A percentile compares a stretch with the other conserved stretches of the same genome.
phyloP scores from a whole-genome alignment of 148 eudicot genomes.

The Heliamphora exappendiculata region DNA sequence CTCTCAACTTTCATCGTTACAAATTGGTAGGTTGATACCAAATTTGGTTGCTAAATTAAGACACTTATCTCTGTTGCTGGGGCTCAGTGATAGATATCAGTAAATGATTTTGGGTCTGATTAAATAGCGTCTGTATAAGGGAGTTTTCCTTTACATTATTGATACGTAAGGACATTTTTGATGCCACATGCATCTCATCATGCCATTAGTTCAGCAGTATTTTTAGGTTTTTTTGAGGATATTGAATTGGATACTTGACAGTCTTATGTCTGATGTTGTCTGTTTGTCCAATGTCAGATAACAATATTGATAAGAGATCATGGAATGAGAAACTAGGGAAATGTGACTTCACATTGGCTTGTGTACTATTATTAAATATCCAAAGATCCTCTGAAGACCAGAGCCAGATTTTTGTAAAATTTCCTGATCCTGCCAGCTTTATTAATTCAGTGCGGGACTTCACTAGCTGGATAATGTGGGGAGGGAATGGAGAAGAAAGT shows the following conservation, averaged over 20 bases:
- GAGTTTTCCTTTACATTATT: neutral
- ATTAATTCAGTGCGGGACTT: conserved; percentile 44
- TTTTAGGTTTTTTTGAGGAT: neutral
- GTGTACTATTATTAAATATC: conserved; percentile 41
- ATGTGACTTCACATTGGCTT: conserved; percentile 71
- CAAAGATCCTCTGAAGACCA: conserved; percentile 34
- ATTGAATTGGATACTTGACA: neutral
- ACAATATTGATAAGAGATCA: conserved; percentile 39
- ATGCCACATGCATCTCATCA: neutral
- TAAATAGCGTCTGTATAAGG: neutral
- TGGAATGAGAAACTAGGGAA: conserved; percentile 80
- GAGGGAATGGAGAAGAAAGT: conserved; percentile 48
- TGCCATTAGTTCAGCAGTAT: neutral
- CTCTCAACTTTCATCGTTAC: conserved; percentile 76
- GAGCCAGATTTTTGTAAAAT: conserved; percentile 26
- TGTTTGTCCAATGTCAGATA: conserved; percentile 34
- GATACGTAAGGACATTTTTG: neutral
- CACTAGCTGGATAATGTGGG: conserved; percentile 87
- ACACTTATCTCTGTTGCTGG: neutral
- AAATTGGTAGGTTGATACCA: conserved; percentile 55
- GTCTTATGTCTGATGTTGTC: neutral
- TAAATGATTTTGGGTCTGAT: neutral
- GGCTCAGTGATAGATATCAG: neutral
- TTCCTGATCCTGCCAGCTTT: conserved; percentile 52
- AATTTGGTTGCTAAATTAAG: conserved; percentile 1